Percentiles rank a stretch among this genome's conserved stretches.
These are phyloP conservation scores for Melampsora occidentalis DNA, from an alignment of 1,284 basidiomycete species.

Conservation along the genomic window DNA sequence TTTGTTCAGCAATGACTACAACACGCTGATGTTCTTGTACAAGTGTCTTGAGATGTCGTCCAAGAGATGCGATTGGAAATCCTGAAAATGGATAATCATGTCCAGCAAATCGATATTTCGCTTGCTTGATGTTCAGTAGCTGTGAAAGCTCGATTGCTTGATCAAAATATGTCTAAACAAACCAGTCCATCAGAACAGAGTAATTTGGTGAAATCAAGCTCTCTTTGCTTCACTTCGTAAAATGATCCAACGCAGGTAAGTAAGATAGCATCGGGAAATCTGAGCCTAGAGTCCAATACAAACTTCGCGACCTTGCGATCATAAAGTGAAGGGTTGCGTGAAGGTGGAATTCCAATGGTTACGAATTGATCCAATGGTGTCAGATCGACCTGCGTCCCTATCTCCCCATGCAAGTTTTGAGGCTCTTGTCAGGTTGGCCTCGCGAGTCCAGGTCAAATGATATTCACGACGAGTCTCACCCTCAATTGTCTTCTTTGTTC, in stretches of 20 bases:
- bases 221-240: slow-evolving; percentile 68
- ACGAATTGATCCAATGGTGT: slow-evolving; percentile 27
- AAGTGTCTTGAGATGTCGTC: slow-evolving; percentile 78
- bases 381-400: not conserved
- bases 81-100: slow-evolving; percentile 70
- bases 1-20: slow-evolving; percentile 81
- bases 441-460: no score
- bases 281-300: slow-evolving; percentile 66
- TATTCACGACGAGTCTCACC: no score
- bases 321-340: slow-evolving; percentile 33
- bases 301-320: slow-evolving; percentile 30
- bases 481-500: no score
- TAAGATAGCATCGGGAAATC: slow-evolving; percentile 81
- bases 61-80: slow-evolving; percentile 78
- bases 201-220: not conserved
- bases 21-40: slow-evolving; percentile 76
- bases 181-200: not conserved
- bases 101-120: slow-evolving; percentile 65
- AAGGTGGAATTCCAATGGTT: slow-evolving; percentile 29
- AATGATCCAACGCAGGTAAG: slow-evolving; percentile 89
- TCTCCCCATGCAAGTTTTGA: no score
- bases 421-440: no score
- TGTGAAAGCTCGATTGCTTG: slow-evolving; percentile 75
- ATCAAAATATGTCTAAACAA: slow-evolving; percentile 80
- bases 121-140: slow-evolving; percentile 75